phyloP scores from a whole-genome alignment of 331 rosid genomes.

The Pyrus hybrid region DNA sequence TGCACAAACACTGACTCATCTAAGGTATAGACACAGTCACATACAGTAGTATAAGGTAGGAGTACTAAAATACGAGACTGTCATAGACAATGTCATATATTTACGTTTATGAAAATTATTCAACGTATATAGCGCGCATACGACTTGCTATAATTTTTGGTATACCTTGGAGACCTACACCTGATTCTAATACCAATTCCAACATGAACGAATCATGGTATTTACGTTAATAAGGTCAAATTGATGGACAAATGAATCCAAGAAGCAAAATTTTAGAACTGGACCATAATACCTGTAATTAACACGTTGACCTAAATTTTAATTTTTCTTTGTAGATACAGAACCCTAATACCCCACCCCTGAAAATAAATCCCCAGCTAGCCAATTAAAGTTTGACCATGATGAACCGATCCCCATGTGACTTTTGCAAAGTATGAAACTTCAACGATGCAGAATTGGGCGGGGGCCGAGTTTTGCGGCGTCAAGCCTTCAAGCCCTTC shows the following conservation, averaged over 20 bases:
- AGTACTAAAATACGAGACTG: background rate
- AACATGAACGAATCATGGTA: background rate
- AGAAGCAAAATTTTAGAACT: background rate
- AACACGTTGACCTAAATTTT: background rate
- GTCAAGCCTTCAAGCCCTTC: slow-evolving; percentile 39
- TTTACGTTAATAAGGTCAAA: background rate
- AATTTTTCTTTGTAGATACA: background rate
- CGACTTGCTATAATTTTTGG: background rate
- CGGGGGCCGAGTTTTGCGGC: slow-evolving; percentile 14
- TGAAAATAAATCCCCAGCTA: background rate
- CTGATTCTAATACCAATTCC: background rate
- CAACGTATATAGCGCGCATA: background rate
- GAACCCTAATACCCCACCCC: background rate
- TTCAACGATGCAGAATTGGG: slow-evolving; percentile 21
- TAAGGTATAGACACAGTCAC: background rate
- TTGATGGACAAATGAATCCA: background rate
- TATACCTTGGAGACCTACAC: background rate
- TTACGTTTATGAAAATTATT: no score
- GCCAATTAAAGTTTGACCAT: slow-evolving; percentile 28
- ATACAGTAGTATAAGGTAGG: no score
- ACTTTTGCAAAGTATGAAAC: slow-evolving; percentile 38
- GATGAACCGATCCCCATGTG: slow-evolving; percentile 37
- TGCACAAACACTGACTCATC: slow-evolving; percentile 9
- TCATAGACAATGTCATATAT: background rate
- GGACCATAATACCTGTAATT: background rate